These are phyloP conservation scores for Azolla pinnata DNA, from an alignment of 75 land plant species.

Conservation along the genomic window DNA sequence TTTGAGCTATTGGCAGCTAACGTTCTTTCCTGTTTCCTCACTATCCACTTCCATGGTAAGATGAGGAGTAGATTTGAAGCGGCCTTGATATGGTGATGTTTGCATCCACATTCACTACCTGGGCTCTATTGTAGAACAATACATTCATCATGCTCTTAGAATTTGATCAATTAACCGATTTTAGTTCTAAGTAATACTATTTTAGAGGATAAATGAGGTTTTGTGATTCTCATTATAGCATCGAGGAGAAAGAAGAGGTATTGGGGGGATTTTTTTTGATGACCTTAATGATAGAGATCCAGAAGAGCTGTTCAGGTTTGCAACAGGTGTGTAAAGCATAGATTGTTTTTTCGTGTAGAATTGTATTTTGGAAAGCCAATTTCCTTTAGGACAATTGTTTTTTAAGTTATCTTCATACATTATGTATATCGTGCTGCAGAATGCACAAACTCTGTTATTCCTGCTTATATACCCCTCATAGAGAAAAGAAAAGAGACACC, in stretches of 20 bases:
- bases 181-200: too few species aligned
- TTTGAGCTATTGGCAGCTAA: neutral
- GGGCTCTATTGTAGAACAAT: too few species aligned
- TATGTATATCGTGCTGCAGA: too few species aligned
- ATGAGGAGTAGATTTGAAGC: neutral
- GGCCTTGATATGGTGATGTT: neutral
- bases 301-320: slow-evolving; percentile 74
- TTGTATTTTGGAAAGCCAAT: too few species aligned
- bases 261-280: slow-evolving; percentile 98
- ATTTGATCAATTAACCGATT: too few species aligned
- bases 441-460: slow-evolving; percentile 86
- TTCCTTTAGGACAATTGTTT: neutral
- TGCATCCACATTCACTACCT: too few species aligned
- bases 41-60: neutral
- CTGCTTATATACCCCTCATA: slow-evolving; percentile 89
- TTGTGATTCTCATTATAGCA: slow-evolving; percentile 53
- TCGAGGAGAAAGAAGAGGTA: slow-evolving; percentile 88
- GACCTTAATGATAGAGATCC: slow-evolving; percentile 90
- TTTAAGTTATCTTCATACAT: too few species aligned
- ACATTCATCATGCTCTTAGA: too few species aligned
- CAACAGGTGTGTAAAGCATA: slow-evolving; percentile 46
- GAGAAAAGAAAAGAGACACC: slow-evolving; percentile 75
- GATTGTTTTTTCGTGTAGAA: neutral
- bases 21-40: neutral
- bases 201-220: too few species aligned